phyloP scores from a whole-genome alignment of 345 rosid genomes.

The Isatis tinctoria region DNA sequence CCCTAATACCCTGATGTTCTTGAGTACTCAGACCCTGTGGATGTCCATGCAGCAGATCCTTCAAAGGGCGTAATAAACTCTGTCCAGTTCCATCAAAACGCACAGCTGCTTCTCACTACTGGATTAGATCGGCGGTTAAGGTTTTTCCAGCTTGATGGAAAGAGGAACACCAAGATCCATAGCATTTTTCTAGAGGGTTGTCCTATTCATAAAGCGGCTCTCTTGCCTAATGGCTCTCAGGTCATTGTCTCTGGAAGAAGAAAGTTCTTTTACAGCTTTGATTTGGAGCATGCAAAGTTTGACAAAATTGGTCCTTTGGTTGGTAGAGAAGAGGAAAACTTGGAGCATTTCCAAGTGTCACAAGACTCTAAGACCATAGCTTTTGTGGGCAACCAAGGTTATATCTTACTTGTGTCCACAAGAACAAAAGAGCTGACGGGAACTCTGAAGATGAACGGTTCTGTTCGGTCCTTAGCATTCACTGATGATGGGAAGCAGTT shows the following conservation, averaged over 20 bases:
- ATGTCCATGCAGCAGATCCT: constrained; percentile 76
- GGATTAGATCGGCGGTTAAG: constrained; percentile 70
- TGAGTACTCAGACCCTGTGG: constrained; percentile 70
- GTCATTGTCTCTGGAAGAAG: too few species aligned
- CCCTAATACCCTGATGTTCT: constrained; percentile 77
- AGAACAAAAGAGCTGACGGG: constrained; percentile 84
- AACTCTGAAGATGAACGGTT: constrained; percentile 92
- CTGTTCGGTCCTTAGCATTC: constrained; percentile 70
- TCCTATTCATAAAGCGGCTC: constrained; percentile 76
- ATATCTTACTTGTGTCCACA: constrained; percentile 77
- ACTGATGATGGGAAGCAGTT: constrained; percentile 62
- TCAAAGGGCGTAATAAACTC: constrained; percentile 70
- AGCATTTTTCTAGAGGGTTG: constrained; percentile 85
- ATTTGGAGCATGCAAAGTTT: too few species aligned
- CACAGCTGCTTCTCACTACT: constrained; percentile 74
- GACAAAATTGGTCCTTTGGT: too few species aligned
- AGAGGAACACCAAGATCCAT: constrained; percentile 80
- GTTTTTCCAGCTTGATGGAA: constrained; percentile 93
- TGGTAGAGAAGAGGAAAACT: too few species aligned
- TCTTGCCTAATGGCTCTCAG: too few species aligned
- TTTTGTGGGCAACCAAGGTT: too few species aligned
- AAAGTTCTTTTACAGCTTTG: too few species aligned
- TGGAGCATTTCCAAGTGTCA: too few species aligned
- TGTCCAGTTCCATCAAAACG: constrained; percentile 84
- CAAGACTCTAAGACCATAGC: too few species aligned